Percentiles rank a stretch among this genome's conserved stretches.
phyloP scores from a whole-genome alignment of 805 yeast species.

The Lachancea quebecensis region DNA sequence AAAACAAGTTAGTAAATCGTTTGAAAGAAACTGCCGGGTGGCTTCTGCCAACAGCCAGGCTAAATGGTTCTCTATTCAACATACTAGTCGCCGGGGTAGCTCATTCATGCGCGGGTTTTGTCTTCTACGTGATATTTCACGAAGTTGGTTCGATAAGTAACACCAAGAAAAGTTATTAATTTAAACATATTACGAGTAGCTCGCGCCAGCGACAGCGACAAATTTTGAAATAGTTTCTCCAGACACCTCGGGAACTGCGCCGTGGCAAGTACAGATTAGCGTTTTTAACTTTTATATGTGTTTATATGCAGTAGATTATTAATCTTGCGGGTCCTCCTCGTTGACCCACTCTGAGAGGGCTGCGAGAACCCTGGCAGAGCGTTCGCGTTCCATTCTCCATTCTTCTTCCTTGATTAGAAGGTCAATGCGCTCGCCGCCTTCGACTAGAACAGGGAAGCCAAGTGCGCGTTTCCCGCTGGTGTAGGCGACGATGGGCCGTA shows the following conservation, averaged over 20 bases:
- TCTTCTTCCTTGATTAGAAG: slow-evolving; percentile 55
- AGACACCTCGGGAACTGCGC: too few species aligned
- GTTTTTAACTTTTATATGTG: too few species aligned
- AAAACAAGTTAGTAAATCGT: background rate
- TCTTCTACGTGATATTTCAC: too few species aligned
- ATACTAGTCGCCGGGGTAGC: slow-evolving; percentile 5
- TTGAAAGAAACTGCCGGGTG: background rate
- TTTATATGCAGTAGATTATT: too few species aligned
- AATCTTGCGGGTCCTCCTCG: slow-evolving; percentile 19
- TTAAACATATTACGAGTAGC: too few species aligned
- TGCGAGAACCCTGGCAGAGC: slow-evolving; percentile 48
- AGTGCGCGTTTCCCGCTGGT: slow-evolving; percentile 44
- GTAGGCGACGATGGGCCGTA: slow-evolving; percentile 62
- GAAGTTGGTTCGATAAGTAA: too few species aligned
- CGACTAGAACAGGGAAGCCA: slow-evolving; percentile 54
- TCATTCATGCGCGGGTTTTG: background rate
- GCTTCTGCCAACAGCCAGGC: background rate
- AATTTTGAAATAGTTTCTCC: too few species aligned
- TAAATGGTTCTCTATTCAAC: background rate
- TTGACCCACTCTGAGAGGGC: slow-evolving; percentile 65
- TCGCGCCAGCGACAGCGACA: too few species aligned
- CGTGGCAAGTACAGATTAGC: too few species aligned
- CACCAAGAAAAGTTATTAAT: too few species aligned
- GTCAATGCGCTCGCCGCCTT: slow-evolving; percentile 69
- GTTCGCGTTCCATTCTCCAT: slow-evolving; percentile 45